phyloP scores from a whole-genome alignment of 176 grass and related monocot genomes.

The Alopecurus myosuroides region DNA sequence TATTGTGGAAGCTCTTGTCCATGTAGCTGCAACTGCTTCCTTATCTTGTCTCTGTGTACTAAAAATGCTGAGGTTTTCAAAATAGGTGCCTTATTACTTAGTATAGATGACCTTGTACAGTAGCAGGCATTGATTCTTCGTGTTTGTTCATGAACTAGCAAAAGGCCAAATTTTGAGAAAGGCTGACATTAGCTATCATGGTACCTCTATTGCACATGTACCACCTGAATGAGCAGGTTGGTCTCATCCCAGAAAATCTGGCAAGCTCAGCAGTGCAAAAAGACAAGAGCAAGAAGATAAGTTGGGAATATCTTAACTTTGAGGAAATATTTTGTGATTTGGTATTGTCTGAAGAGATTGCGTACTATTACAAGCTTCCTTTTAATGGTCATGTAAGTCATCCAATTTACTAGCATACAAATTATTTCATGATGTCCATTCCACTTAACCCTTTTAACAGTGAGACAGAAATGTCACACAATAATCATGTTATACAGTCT shows the following conservation, averaged over 20 bases:
- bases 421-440: background rate
- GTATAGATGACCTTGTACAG: background rate
- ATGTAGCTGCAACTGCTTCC: background rate
- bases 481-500: background rate
- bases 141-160: background rate
- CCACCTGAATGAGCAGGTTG: background rate
- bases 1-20: background rate
- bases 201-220: background rate
- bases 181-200: background rate
- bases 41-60: background rate
- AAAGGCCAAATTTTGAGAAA: slow-evolving; percentile 7
- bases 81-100: background rate
- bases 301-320: background rate
- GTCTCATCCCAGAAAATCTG: background rate
- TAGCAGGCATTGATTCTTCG: background rate
- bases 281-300: slow-evolving; percentile 11
- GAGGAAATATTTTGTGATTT: background rate
- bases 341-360: background rate
- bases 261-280: background rate
- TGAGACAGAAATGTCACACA: background rate
- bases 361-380: background rate
- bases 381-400: background rate
- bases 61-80: background rate
- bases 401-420: background rate
- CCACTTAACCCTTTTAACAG: background rate